phyloP scores from a whole-genome alignment of 768 basidiomycete genomes.

The Auriscalpium microsporum region DNA sequence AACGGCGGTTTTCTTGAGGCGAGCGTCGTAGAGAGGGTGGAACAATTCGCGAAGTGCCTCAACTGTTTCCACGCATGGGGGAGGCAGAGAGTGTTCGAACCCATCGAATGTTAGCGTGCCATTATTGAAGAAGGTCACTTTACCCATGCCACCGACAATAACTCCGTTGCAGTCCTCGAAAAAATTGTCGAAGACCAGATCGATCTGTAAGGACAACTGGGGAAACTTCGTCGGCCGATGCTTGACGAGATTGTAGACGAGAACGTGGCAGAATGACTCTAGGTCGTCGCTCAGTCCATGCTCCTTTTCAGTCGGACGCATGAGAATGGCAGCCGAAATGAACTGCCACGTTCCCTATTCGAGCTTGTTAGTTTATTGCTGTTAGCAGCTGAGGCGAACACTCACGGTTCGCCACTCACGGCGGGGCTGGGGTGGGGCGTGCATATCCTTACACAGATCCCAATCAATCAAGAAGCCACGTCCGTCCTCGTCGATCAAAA shows the following conservation, averaged over 20 bases:
- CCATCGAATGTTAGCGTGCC: no score
- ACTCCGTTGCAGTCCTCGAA: no score
- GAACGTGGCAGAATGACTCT: background rate
- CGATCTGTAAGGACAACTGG: no score
- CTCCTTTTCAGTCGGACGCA: background rate
- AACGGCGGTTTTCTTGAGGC: no score
- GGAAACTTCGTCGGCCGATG: background rate
- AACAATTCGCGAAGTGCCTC: no score
- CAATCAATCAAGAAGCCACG: background rate
- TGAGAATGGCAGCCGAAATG: background rate
- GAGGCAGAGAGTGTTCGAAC: no score
- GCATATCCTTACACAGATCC: background rate
- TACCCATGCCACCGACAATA: no score
- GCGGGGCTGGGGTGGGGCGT: background rate
- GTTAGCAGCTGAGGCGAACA: background rate
- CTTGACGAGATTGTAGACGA: background rate
- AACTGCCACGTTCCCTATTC: background rate
- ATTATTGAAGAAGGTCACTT: no score
- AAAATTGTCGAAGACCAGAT: no score
- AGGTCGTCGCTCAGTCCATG: background rate
- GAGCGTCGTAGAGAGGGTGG: no score
- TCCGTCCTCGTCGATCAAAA: constrained; percentile 1
- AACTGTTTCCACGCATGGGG: no score
- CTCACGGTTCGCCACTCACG: background rate
- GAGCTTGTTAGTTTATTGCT: background rate